Evolutionary conservation across 768 basidiomycete genomes (phyloP).

Genomic region (Erythrobasidium yunnanense): DNA sequence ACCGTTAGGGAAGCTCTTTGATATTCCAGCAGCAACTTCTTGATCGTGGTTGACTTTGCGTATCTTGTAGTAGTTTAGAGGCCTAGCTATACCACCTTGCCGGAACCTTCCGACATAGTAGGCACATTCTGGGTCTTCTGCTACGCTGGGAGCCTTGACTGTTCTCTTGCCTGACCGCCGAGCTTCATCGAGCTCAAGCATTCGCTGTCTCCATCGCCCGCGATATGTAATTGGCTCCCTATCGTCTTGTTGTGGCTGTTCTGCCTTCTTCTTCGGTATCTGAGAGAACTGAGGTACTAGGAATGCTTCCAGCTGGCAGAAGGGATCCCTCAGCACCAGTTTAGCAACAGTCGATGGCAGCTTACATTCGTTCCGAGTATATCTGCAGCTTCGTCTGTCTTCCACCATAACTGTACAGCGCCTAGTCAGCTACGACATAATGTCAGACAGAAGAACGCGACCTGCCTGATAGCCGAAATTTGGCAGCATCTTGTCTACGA

Average conservation of each 20-base stretch:
- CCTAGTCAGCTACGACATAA: neutral
- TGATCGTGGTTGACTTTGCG: slow-evolving; percentile 1
- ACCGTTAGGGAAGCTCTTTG: neutral
- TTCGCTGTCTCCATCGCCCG: neutral
- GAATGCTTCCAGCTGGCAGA: slow-evolving; percentile 1
- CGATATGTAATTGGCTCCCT: neutral
- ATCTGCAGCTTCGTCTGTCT: neutral
- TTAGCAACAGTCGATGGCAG: neutral
- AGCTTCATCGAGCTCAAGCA: neutral
- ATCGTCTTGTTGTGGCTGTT: neutral
- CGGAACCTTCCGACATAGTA: neutral
- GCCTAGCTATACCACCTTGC: neutral
- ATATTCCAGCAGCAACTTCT: neutral
- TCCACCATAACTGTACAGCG: neutral
- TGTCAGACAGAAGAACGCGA: neutral
- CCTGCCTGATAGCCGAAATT: slow-evolving; percentile 25
- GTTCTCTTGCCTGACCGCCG: neutral
- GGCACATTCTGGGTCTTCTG: neutral
- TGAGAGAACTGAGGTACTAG: slow-evolving; percentile 5
- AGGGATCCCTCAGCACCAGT: neutral
- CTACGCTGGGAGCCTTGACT: neutral
- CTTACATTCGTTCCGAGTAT: neutral
- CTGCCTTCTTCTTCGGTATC: neutral
- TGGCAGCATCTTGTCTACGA: neutral
- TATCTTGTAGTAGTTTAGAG: slow-evolving; percentile 8